Evolutionary conservation across 495 filamentous ascomycete genomes (phyloP), one percentile per base, ranked within the genome.

Genomic region (Aspergillus steynii): DNA sequence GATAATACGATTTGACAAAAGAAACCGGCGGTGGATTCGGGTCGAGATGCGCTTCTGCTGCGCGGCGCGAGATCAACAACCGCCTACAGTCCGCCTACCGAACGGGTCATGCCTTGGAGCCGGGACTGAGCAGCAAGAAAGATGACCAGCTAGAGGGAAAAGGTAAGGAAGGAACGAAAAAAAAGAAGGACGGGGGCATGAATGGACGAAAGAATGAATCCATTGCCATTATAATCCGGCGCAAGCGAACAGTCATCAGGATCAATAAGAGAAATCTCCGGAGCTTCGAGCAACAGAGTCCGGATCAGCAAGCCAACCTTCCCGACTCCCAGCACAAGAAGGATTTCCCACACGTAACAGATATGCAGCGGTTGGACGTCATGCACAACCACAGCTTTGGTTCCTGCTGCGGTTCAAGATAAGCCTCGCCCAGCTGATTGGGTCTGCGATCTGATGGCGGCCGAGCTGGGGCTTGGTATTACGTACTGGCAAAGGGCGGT

Each of bases 311-410:
- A 58, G 52, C 34, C 46, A 28, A 29, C 27, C 53, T 61, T 59
- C 63, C 54, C 55, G 31, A 50, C 63, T 65, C 63, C 61, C 65
- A 32, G 7, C 65, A 60, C 49, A 42, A 29, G 31, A 32, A 25
- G 34, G 42, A 56, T 69, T 72, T 70, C 51, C 58, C 63, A 68
- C 59, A 70, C 70, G 70, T 72, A 72, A 72, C 63, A 70, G 67
- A 66, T 65, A 59, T 8, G 34, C 31, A 4, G 27, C 51, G 31
- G 48, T 50, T 59, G 56, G 56, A 59, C 48, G 56, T 59, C 56
- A 51, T 42, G 47, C 26, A 51, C 56, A 28, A 29, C 47, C 52
- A 29, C 29, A 7, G 26, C 49, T 37, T 45, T 55, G 63, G 63
- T 61, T 58, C 49, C 54, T 53, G 49, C 53, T 52, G 49, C 26